Evolutionary conservation across 192 early-diverging fungal genomes (phyloP), one percentile per base, ranked within the genome.

Genomic region (Thoreauomyces humboldtii): DNA sequence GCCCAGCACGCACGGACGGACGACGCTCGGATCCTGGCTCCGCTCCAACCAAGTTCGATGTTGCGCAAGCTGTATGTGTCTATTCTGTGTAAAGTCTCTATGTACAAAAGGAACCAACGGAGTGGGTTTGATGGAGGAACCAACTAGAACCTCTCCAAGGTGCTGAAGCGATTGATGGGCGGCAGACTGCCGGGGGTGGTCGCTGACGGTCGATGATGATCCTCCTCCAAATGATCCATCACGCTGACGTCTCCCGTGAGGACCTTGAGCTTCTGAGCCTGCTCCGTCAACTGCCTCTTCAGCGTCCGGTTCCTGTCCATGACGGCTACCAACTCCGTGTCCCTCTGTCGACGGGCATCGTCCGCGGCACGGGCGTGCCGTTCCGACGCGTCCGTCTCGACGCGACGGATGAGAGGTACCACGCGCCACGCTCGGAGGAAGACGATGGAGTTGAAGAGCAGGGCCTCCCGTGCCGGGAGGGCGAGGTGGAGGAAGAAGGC

Each of bases 391-490:
- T 28, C 32, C 6, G 6, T n/a, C 21, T 52, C 35, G 4, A 31
- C 14, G 7, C 6, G 4, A 0, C 36, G 31, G 44, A 52, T n/a
- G 28, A 28, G 29, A 0, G 41, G 25, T n/a, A 37, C 21, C 31
- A 37, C 33, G 9, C 47, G 61, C 47, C 61, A 31, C 9, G 33
- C 5, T 15, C 61, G 61, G 9, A 29, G 31, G 19, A 50, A 24
- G 25, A 63, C 36, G 14, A 63, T 52, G 12, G 32, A 15, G 46
- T 63, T 48, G 19, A 15, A 27, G 14, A 63, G 2, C 12, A 51
- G 61, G 4, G 61, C 45, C 36, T 63, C 61, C 22, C 61, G 61
- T 12, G 61, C 61, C 31, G 61, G 61, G 27, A 63, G 61, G 9
- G 47, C 21, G 0, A 52, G 29, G 61, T 51, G 48, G 22, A 63